Evolutionary conservation across 495 filamentous ascomycete species (phyloP), one percentile per base, ranked within the genome.

Genomic region (Xanthoparmelia taractica): DNA sequence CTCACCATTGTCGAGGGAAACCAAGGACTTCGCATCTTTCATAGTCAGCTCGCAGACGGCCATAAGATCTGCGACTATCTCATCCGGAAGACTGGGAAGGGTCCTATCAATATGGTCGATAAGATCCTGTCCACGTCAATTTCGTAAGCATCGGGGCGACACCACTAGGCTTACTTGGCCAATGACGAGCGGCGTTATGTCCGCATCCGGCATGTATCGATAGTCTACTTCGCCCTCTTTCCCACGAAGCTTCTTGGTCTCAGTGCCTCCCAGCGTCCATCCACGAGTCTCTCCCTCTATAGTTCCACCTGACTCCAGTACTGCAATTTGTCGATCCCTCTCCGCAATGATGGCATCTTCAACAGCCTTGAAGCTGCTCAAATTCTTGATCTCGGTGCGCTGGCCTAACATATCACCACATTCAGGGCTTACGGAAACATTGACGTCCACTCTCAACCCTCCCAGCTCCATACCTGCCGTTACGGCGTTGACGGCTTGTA

Each of bases 141-240:
- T 59, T 38, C 58, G 31, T 36, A 45, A 56, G n/a, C 23, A 48
- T 38, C 0, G 6, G 29, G 12, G 31, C 43, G 25, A 37, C 8
- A 52, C 48, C 15, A 41, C n/a, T 37, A 31, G 34, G 67, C 73
- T 27, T 33, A 78, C 76, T 58, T 81, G 66, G 17, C 84, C 86
- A 65, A 99, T 86, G 6, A 90, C 69, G 13, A 99, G 77, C 0
- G 95, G 90, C 0, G 81, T 82, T 13, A 99, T 76, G 73, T 99
- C 94, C 3, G 94, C 91, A 72, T 99, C 94, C 1, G 94, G 94
- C 95, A 98, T 97, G 72, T 97, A 98, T 52, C 94, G 81, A 71
- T 98, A 98, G 68, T 98, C 94, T 3, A 97, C 91, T 69, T 96
- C 92, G 47, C 94, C 95, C 70, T 98, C 94, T 74, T 98, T 98